Base-by-base conservation (phyloP, 1,284 basidiomycete genomes). In the Microbotryum silenes-acaulis region DNA sequence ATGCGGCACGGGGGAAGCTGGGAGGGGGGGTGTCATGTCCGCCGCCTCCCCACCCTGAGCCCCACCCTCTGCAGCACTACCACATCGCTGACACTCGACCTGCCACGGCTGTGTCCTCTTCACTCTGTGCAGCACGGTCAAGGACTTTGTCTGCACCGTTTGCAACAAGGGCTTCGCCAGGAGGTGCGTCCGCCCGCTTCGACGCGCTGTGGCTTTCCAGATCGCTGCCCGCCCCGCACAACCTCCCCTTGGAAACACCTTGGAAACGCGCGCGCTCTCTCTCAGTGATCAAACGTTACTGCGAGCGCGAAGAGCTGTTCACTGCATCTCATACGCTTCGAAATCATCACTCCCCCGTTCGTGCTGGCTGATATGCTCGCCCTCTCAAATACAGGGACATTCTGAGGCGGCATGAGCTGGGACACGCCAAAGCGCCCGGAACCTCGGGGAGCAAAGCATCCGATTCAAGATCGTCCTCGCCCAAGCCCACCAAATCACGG, bases 101-200 rank as follows among this genome's bases (percentile, higher is more conserved):
- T 21, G n/a, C 47, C 37, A 7, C 51, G 42, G 14, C 23, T 21
- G 14, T 47, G n/a, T 21, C 16, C 20, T 29, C 20, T 20, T 44
- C 14, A 25, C 33, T 8, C 7, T 31, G 20, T 46, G 5, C 18
- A 47, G 67, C 5, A 65, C 56, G 23, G 59, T 62, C 31, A 68
- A 68, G 45, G 67, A 66, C 37, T 64, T 64, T 45, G 61, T 68
- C 37, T 68, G 67, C 54, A 55, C 63, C n/a, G 56, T 57, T 12
- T 68, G 67, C 60, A 23, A 44, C 25, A 68, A 68, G 49, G 67
- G 67, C 1, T 68, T 68, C 44, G 67, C 67, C 2, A 45, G 59
- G 18, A 56, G 54, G 59, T 60, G 31, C 21, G 59, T 21, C n/a
- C 14, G 48, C 12, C 21, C 20, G 16, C 48, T 50, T 50, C 48